phyloP scores from a whole-genome alignment of 345 rosid genomes.

The Pistacia vera region DNA sequence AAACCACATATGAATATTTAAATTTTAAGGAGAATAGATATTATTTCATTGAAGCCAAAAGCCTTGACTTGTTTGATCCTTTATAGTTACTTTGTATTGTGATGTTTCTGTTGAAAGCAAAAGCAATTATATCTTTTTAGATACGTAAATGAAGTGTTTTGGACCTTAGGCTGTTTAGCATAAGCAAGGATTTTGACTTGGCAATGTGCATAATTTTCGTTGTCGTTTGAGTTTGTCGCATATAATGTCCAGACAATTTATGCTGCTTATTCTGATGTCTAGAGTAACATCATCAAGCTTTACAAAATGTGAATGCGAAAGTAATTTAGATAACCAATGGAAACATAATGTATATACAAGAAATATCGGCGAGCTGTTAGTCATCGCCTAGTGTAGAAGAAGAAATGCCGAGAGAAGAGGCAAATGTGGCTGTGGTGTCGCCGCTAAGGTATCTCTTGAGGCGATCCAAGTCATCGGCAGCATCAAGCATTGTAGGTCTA shows the following conservation, averaged over 20 bases:
- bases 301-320: not conserved
- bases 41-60: not conserved
- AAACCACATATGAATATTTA: not conserved
- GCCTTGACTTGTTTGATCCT: not conserved
- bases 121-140: too few species aligned
- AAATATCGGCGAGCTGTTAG: constrained; percentile 11
- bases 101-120: too few species aligned
- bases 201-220: not conserved
- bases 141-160: not conserved
- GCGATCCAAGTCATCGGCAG: constrained; percentile 53
- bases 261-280: not conserved
- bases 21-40: too few species aligned
- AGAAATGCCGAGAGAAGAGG: constrained; percentile 57
- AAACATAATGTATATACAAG: not conserved
- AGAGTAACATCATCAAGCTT: not conserved
- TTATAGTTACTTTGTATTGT: too few species aligned
- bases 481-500: constrained; percentile 62
- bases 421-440: constrained; percentile 51
- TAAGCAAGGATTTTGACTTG: not conserved
- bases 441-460: constrained; percentile 56
- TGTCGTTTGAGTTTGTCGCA: not conserved
- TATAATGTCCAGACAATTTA: too few species aligned
- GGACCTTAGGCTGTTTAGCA: not conserved
- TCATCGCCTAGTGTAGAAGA: constrained; percentile 46
- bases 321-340: not conserved